Conservation (phyloP, 1,139 yeast species). For the Lodderomyces theae region DNA sequence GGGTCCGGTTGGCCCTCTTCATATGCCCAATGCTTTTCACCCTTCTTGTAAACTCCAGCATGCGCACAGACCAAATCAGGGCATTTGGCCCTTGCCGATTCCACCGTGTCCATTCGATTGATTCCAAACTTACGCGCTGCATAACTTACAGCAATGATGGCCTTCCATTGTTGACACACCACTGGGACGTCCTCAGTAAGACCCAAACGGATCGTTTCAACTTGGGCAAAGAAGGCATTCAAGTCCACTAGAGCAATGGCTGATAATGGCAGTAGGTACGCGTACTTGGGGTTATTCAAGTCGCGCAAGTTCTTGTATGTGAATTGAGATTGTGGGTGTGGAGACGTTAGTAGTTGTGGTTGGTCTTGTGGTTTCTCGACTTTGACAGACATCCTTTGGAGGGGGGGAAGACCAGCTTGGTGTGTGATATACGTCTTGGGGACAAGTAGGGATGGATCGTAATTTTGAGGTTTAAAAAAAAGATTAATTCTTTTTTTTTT, state of each 20-base stretch:
- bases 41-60: constrained; percentile 90
- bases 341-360: constrained; percentile 7
- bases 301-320: constrained; percentile 46
- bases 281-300: constrained; percentile 40
- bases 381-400: constrained; percentile 15
- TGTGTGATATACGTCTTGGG: no score
- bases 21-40: constrained; percentile 82
- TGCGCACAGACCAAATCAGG: constrained; percentile 77
- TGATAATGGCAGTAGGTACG: constrained; percentile 69
- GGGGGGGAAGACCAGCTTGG: no score
- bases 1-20: constrained; percentile 40
- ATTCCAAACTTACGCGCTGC: constrained; percentile 87
- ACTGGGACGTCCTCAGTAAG: constrained; percentile 71
- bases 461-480: no score
- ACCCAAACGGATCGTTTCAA: constrained; percentile 75
- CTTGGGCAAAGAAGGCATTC: constrained; percentile 95
- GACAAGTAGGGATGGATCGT: no score
- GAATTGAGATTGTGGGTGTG: constrained; percentile 24
- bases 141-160: constrained; percentile 84
- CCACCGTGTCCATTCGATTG: constrained; percentile 68
- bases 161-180: constrained; percentile 91
- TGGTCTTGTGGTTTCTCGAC: background rate
- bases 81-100: constrained; percentile 69
- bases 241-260: constrained; percentile 84
- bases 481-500: no score